Evolutionary conservation across 2,329 filamentous ascomycete species (phyloP), one percentile per base, ranked within the genome.

Genomic region (Eutypa lata): DNA sequence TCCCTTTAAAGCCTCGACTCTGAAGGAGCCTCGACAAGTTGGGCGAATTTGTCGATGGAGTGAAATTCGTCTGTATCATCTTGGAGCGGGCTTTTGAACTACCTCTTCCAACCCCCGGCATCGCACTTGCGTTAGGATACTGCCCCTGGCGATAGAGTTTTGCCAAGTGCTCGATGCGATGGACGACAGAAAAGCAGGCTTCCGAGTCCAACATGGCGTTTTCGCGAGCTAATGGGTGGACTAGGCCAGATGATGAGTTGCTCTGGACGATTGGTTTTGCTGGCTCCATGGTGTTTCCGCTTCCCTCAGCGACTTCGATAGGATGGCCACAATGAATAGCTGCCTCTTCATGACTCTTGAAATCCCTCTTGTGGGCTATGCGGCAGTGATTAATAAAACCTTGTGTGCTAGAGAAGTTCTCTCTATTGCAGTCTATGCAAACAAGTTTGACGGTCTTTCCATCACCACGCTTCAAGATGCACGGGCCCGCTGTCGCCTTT

Each of bases 361-460:
- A 97, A 58, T 95, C 91, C 54, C 90, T 83, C 68, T 88, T 89
- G 73, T 99, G 94, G 24, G 92, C 91, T 63, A 99, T 97, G 53
- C 94, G 91, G 69, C 93, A 97, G 68, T 99, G 94, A 67, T 99
- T 99, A 75, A 99, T 94, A 73, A 97, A 97, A n/a, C 94, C 94
- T 71, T 97, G 94, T 0, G 92, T 95, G 74, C 92, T 97, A 52
- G 89, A 92, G 67, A 97, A 97, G 70, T 97, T 90, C 68, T 91
- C 90, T 58, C 93, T 83, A 48, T 91, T 81, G 71, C 94, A 97
- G 69, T 94, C 89, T 54, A 89, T 73, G 76, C 94, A 99, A 57
- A 96, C 88, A 47, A 97, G 81, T 72, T 96, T 95, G 58, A 97
- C 93, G 58, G 87, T 86, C 66, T 90, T 81, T 52, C 90, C 90